Base-by-base conservation (phyloP, 768 basidiomycete genomes). In the Lactarius pseudohatsudake region DNA sequence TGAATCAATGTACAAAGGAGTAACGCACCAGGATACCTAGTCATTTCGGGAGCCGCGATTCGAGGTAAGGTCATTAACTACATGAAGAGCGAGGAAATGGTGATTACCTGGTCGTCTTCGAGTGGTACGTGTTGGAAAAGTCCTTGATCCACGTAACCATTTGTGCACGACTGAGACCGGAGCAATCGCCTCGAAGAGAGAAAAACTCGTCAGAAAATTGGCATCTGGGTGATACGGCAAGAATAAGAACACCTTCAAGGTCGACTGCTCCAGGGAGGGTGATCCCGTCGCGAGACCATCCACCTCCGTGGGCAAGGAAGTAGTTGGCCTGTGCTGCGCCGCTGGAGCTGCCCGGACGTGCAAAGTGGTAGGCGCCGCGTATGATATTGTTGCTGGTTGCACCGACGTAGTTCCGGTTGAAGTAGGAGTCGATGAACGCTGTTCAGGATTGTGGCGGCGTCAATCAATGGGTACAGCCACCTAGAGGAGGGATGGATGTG, bases 81-180 rank as follows among this genome's bases (percentile, higher is more conserved):
- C 6, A 3, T 10, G 38, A 40, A 41, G 16, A 16, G 20, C 40
- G 43, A 10, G 47, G 11, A 54, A 11, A 38, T 4, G 73, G 20
- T 40, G 11, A 20, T 72, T 76, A 86, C 80, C 82, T 80, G 36
- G 77, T 76, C 13, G 84, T 85, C 13, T 71, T 64, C 11, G 81
- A 64, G 15, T 85, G 71, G 70, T 88, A 40, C 0, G 87, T 87
- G 72, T 80, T 74, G 1, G 86, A 86, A 76, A 89, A 89, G 71
- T 84, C 83, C 41, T 74, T 66, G 57, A 89, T 79, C 86, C 87
- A 88, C 16, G 80, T 72, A 22, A 86, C 85, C 86, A 89, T 88
- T 5, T 77, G 72, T 4, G 85, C 69, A 10, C 80, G 74, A 59
- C 79, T 81, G 71, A 85, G 70, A 15, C 81, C 86, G 67, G 85